These are phyloP conservation scores for Aspergillus funiculosus DNA, from an alignment of 495 filamentous ascomycete genomes.

Conservation along the genomic window DNA sequence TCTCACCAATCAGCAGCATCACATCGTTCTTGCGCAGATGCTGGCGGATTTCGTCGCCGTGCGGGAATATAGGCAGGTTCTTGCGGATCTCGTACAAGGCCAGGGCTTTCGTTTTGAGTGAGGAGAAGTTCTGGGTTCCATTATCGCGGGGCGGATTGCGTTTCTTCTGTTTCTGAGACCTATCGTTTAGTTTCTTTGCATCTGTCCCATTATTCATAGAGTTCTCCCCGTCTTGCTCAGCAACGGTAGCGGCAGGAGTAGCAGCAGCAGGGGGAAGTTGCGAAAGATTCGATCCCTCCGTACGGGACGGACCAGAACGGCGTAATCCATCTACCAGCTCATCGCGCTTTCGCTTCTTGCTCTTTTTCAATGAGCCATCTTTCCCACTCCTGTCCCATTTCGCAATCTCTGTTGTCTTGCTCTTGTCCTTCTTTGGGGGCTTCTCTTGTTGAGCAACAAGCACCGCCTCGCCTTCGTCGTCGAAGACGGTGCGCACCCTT, in stretches of 20 bases:
- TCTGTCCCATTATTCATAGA: neutral
- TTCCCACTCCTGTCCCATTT: slow-evolving; percentile 21
- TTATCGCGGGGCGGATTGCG: neutral
- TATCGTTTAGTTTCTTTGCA: neutral
- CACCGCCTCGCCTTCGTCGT: slow-evolving; percentile 24
- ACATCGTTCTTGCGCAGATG: slow-evolving; percentile 64
- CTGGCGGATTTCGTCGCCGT: slow-evolving; percentile 62
- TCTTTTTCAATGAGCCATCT: slow-evolving; percentile 26
- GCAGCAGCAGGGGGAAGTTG: neutral
- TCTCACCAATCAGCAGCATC: slow-evolving; percentile 85
- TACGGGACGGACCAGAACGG: slow-evolving; percentile 6
- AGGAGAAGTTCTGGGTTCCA: slow-evolving; percentile 22
- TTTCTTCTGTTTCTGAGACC: slow-evolving; percentile 12
- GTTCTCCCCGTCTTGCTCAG: slow-evolving; percentile 4
- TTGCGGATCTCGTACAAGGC: slow-evolving; percentile 49
- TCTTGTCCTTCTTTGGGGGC: neutral
- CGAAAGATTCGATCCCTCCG: neutral
- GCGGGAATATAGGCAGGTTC: slow-evolving; percentile 74
- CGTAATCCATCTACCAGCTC: slow-evolving; percentile 15
- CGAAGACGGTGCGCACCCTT: slow-evolving; percentile 38
- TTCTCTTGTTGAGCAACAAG: slow-evolving; percentile 6
- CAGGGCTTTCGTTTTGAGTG: slow-evolving; percentile 42
- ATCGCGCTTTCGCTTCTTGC: slow-evolving; percentile 45
- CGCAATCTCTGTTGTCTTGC: slow-evolving; percentile 10
- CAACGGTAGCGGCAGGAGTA: neutral